Evolutionary conservation across 108 stramenopile species (phyloP), one percentile per base, ranked within the genome.

Genomic region (Nitzschia sp.): DNA sequence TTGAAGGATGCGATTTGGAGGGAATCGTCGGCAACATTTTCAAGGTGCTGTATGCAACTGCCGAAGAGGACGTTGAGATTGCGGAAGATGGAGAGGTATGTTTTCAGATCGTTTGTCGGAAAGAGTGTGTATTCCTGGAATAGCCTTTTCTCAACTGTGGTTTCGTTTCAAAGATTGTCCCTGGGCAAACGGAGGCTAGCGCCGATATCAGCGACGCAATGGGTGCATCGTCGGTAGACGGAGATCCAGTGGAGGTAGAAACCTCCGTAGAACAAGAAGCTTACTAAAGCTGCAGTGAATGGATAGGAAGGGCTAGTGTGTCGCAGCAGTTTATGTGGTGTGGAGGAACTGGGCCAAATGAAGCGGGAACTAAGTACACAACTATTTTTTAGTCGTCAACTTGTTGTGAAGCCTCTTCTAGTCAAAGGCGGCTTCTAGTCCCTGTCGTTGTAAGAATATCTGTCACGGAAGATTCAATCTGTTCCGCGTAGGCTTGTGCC

Each of bases 11-110:
- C 30, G 84, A 78, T 48, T 30, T 59, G 25, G 77, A 69, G 21
- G 69, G 46, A 15, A 71, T 94, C n/a, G 82, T 87, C 0, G 87
- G 84, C 9, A 85, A 84, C 25, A 75, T 94, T 46, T 86, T 94
- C 76, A 89, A 88, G 57, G 85, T 90, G 2, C 72, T 91, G 33
- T 87, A 87, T 65, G 77, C 83, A 8, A 78, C 80, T 2, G 84
- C 82, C 13, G 88, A 90, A 57, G 77, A 85, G 51, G 78, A 84
- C 27, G 47, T 85, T 48, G 67, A 60, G 13, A 82, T 85, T 19
- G 80, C 61, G 9, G 85, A 82, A 46, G 74, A 77, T 8, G 85
- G 85, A 27, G 77, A 79, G 64, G 64, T 65, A 51, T 5, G 64
- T 62, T 46, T 13, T n/a, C n/a, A n/a, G n/a, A n/a, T n/a, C n/a